phyloP scores from a whole-genome alignment of 805 yeast species.

The Wickerhamomyces sydowiorum region DNA sequence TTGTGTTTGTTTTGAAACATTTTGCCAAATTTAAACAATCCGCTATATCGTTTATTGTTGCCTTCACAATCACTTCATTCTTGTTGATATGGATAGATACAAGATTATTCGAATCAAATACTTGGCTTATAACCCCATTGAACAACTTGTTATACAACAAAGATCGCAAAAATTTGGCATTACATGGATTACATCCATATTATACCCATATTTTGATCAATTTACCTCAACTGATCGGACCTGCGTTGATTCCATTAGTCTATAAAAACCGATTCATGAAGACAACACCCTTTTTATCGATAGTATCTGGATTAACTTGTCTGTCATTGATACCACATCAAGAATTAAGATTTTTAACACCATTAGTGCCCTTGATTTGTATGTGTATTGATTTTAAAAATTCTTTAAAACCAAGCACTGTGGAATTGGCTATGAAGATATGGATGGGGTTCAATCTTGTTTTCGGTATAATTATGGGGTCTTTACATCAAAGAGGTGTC shows the following conservation, averaged over 20 bases:
- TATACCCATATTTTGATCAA: slow-evolving; percentile 72
- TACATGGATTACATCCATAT: slow-evolving; percentile 80
- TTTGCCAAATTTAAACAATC: slow-evolving; percentile 30
- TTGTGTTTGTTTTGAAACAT: slow-evolving; percentile 37
- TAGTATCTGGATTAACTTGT: slow-evolving; percentile 52
- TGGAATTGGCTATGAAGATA: slow-evolving; percentile 17
- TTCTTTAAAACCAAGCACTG: slow-evolving; percentile 11
- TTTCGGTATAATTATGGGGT: slow-evolving; percentile 66
- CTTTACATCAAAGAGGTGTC: slow-evolving; percentile 87
- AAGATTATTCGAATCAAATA: slow-evolving; percentile 23
- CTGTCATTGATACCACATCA: slow-evolving; percentile 85
- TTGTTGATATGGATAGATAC: slow-evolving; percentile 53
- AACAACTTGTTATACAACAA: slow-evolving; percentile 75
- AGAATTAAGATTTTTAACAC: slow-evolving; percentile 82
- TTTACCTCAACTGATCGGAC: slow-evolving; percentile 80
- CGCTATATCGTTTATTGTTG: slow-evolving; percentile 25
- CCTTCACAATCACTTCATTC: slow-evolving; percentile 31
- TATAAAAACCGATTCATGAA: slow-evolving; percentile 24
- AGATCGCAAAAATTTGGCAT: slow-evolving; percentile 47
- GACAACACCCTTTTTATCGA: slow-evolving; percentile 54
- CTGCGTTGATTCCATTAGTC: slow-evolving; percentile 46
- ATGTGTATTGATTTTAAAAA: slow-evolving; percentile 46
- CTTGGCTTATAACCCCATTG: slow-evolving; percentile 55
- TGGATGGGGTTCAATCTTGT: slow-evolving; percentile 65
- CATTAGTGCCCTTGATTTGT: slow-evolving; percentile 66